Conservation (phyloP, 1,139 yeast species). For the Zygosaccharomyces pseudobailii region DNA sequence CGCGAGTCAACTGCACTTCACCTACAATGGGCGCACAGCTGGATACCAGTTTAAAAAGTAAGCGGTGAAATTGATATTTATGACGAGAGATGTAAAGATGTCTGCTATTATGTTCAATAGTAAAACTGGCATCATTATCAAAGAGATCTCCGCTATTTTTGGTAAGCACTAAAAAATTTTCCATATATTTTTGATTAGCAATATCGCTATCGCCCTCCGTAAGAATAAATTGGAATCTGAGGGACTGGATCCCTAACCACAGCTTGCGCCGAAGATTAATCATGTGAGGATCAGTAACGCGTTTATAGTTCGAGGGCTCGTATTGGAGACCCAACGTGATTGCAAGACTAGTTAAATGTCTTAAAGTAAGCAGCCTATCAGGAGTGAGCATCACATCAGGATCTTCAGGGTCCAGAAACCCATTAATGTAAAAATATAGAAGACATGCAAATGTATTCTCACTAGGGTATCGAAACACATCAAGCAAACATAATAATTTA, state of each 20-base stretch:
- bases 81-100: no score
- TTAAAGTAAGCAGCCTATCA: slow-evolving; percentile 13
- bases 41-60: no score
- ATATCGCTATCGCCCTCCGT: neutral
- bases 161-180: neutral
- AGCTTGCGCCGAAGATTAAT: slow-evolving; percentile 15
- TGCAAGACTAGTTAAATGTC: slow-evolving; percentile 15
- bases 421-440: slow-evolving; percentile 17
- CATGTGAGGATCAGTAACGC: slow-evolving; percentile 6
- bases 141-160: neutral
- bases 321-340: slow-evolving; percentile 17
- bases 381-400: slow-evolving; percentile 11
- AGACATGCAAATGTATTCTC: slow-evolving; percentile 18
- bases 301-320: slow-evolving; percentile 17
- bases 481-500: slow-evolving; percentile 16
- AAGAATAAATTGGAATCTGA: slow-evolving; percentile 8
- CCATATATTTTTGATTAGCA: neutral
- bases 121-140: neutral
- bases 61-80: no score
- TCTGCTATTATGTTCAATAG: neutral
- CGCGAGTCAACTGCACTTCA: no score
- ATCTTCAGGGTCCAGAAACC: slow-evolving; percentile 17
- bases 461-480: slow-evolving; percentile 20
- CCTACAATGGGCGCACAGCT: no score
- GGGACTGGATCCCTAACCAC: slow-evolving; percentile 21